Evolutionary conservation across 768 basidiomycete species (phyloP), one percentile per base, ranked within the genome.

Genomic region (Boletus speciosus): DNA sequence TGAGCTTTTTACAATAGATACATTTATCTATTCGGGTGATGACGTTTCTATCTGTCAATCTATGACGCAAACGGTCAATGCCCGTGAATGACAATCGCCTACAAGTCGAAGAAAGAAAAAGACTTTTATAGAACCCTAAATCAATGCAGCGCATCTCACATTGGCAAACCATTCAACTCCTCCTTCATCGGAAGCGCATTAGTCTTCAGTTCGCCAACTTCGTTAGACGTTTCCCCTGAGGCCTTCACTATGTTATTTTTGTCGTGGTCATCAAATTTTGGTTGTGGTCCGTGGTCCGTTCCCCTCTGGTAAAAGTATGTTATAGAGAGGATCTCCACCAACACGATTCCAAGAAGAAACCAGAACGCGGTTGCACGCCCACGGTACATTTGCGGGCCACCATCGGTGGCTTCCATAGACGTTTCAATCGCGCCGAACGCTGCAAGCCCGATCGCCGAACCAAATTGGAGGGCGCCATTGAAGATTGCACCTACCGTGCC

Each of bases 401-500:
- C 73, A 52, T 70, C 60, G 16, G 43, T 60, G 35, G 56, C 52
- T 59, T 78, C 71, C 34, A 81, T 68, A 36, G 76, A 76, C 4
- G 73, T 71, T 66, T 78, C 69, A 59, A 83, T 80, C 15, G 78
- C 76, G 32, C 66, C 74, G 25, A 81, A 72, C 31, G 74, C 72
- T 12, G 82, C 77, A 31, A 79, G 66, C 19, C 79, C 80, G 31
- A 80, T 68, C 4, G 82, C 82, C 9, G 73, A 74, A 35, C 81
- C 80, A 52, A 80, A 68, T 62, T 83, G 79, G 2, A 81, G 73
- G 15, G 78, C 76, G 23, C 76, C 73, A 51, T 79, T 79, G 71
- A 81, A 81, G 31, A 83, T 76, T 19, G 81, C 82, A 19, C 79
- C 79, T n/a, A 81, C 74, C 6, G 76, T 78, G 38, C 82, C 82